A percentile compares a stretch with the other conserved stretches of the same genome.
Conservation (phyloP, 129 eudicot species). For the Flaveria trinervia region DNA sequence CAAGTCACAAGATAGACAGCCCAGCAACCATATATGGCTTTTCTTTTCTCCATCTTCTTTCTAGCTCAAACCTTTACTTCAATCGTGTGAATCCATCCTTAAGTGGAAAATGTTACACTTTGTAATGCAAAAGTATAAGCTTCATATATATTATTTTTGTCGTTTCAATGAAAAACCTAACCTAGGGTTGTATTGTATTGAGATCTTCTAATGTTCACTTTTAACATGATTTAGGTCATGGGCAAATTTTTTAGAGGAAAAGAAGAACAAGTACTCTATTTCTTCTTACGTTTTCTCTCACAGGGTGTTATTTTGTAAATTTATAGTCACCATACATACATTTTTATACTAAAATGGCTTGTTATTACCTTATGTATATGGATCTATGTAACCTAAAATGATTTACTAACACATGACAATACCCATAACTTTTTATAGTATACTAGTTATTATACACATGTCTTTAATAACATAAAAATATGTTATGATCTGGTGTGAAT, state of each 20-base stretch:
- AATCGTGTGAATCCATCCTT: not conserved
- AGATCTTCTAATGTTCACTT: not conserved
- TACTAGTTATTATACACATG: too few species aligned
- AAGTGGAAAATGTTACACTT: slow-evolving; percentile 5
- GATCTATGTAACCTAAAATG: too few species aligned
- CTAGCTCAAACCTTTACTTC: not conserved
- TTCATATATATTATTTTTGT: not conserved
- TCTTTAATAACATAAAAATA: too few species aligned
- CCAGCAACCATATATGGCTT: slow-evolving; percentile 18
- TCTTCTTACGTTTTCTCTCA: not conserved
- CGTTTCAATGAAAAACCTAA: not conserved
- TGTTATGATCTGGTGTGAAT: too few species aligned
- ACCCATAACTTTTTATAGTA: too few species aligned
- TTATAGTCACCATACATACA: too few species aligned
- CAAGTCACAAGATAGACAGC: slow-evolving; percentile 23
- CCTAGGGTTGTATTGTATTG: not conserved
- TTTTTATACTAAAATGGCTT: too few species aligned
- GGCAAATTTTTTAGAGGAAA: not conserved
- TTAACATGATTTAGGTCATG: not conserved
- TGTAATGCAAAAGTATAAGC: not conserved
- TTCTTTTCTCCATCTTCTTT: not conserved
- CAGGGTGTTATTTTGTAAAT: too few species aligned
- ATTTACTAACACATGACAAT: too few species aligned
- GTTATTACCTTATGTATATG: too few species aligned
- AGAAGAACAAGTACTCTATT: not conserved